Percentiles rank a stretch among this genome's conserved stretches.
phyloP scores from a whole-genome alignment of 345 rosid genomes.

The Rhizophora mangle region DNA sequence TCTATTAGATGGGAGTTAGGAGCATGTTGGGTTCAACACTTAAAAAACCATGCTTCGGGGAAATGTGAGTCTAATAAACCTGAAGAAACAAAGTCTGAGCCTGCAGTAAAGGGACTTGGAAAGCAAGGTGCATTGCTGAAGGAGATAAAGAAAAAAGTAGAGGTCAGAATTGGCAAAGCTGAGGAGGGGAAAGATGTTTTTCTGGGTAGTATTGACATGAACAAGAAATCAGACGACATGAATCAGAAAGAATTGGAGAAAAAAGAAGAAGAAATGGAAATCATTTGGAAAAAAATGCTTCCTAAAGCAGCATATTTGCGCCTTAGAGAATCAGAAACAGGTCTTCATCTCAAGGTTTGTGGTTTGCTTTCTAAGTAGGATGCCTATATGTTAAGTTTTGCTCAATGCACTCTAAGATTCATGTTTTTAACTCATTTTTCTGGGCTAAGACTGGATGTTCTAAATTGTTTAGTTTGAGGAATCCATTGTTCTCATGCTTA shows the following conservation, averaged over 20 bases:
- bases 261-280: conserved; percentile 58
- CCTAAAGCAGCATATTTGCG: conserved; percentile 30
- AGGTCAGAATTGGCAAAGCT: conserved; percentile 54
- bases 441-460: no score
- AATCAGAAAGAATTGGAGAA: conserved; percentile 61
- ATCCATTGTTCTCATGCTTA: background rate
- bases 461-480: background rate
- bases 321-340: conserved; percentile 39
- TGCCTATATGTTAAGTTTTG: conserved; percentile 11
- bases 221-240: conserved; percentile 44
- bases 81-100: conserved; percentile 74
- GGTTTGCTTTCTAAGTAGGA: conserved; percentile 12
- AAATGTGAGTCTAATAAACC: conserved; percentile 63
- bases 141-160: conserved; percentile 80
- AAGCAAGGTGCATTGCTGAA: conserved; percentile 88
- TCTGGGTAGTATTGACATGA: conserved; percentile 33
- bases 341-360: conserved; percentile 37
- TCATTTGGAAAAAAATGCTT: conserved; percentile 42
- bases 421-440: background rate
- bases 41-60: conserved; percentile 48
- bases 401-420: background rate
- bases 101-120: conserved; percentile 93
- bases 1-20: conserved; percentile 38
- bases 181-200: conserved; percentile 61
- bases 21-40: conserved; percentile 39